Base-by-base conservation (phyloP, 257 asterid species). In the Lycium barbarum region DNA sequence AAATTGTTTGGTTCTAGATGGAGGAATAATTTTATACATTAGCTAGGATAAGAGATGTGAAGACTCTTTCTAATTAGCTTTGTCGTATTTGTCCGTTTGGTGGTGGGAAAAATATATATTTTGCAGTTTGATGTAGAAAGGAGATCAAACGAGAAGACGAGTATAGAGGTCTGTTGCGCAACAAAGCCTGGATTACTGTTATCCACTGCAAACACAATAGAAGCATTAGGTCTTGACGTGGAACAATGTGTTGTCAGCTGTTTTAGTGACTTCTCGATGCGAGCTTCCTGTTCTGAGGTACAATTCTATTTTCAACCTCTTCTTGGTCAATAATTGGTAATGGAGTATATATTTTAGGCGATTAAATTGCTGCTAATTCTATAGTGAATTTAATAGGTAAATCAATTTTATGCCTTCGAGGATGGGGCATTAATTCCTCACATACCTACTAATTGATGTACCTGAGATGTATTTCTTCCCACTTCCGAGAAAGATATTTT, bases 261-360 rank as follows among this genome's bases (percentile, higher is more conserved):
- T 83, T 94, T 93, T 91, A 93, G 85, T 84, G 98, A 95, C 85
- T 95, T 94, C 79, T 90, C 98, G 9, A 7, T 94, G 26, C 93
- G 88, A 90, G 98, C 98, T 90, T 91, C 98, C n/a, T 95, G 98
- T 83, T 84, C 85, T 8, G 97, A 95, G 98, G 98, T 94, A 85
- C 20, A 55, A 18, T 49, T 18, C 20, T 58, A 9, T 61, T 26
- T 40, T 62, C 1, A 14, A 38, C 67, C 6, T 51, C 2, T 2
- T 13, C 22, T n/a, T 40, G 1, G 4, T 15, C 45, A 59, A 74
- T 26, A 26, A 26, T 26, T 26, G 33, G 33, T 0, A 26, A 26
- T 26, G 33, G 33, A 26, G 33, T 26, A 26, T 26, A 26, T 36
- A 40, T 40, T 40, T 40, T 40, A 40, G 45, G 45, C 6, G 6